Percentiles rank a stretch among this genome's conserved stretches.
These are phyloP conservation scores for Pisolithus marmoratus DNA, from an alignment of 768 basidiomycete genomes.

Conservation along the genomic window DNA sequence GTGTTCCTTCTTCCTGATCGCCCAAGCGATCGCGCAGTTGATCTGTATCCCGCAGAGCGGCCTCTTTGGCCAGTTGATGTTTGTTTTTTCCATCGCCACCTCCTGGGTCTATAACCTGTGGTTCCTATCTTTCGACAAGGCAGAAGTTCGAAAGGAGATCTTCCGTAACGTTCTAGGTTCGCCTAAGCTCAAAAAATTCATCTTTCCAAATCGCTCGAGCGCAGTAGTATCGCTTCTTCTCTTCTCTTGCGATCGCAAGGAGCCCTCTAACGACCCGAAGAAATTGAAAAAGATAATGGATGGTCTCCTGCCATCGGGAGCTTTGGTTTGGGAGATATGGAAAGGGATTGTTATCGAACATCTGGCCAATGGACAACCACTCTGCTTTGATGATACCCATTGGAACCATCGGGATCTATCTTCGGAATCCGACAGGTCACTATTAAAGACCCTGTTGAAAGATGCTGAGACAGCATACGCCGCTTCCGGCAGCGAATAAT, in stretches of 20 bases:
- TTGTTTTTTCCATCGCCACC: background rate
- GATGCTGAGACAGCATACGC: too few relatives aligned
- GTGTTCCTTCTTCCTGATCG: too few relatives aligned
- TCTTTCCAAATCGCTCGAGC: slow-evolving; percentile 6
- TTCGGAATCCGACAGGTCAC: background rate
- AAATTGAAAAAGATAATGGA: too few relatives aligned
- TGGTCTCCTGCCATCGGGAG: too few relatives aligned
- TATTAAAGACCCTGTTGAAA: background rate
- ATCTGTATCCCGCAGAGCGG: too few relatives aligned
- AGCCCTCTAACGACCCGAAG: background rate
- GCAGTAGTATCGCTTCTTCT: slow-evolving; percentile 8
- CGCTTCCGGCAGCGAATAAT: too few relatives aligned
- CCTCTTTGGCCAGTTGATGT: too few relatives aligned
- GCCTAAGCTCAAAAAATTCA: slow-evolving; percentile 5
- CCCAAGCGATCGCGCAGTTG: too few relatives aligned
- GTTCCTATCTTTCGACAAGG: slow-evolving; percentile 28
- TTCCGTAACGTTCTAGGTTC: background rate
- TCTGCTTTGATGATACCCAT: too few relatives aligned
- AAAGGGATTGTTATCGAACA: background rate
- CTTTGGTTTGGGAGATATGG: too few relatives aligned
- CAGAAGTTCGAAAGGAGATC: slow-evolving; percentile 7
- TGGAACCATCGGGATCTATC: too few relatives aligned
- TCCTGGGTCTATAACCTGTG: slow-evolving; percentile 29
- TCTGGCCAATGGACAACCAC: background rate
- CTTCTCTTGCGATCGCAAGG: background rate